Conservation (phyloP, 306 rosid species). For the Sechiopsis laciniata region DNA sequence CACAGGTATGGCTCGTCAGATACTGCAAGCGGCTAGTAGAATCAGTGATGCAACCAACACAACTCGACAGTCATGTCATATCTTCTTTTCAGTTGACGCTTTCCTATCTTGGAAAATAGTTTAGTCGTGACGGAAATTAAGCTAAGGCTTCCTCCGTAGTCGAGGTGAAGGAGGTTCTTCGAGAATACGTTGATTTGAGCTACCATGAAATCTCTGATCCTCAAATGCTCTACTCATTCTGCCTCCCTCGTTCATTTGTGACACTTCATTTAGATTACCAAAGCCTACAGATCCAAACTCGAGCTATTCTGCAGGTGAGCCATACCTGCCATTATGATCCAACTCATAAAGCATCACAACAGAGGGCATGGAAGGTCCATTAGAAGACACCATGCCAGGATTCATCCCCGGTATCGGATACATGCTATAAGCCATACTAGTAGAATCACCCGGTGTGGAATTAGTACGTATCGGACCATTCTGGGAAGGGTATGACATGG, state of each 20-base stretch:
- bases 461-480: conserved; percentile 70
- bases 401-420: conserved; percentile 66
- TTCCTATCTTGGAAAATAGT: conserved; percentile 15
- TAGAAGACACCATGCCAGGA: conserved; percentile 56
- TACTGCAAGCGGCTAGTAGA: conserved; percentile 16
- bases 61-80: background rate
- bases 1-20: background rate
- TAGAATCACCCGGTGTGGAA: conserved; percentile 45
- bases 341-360: conserved; percentile 86
- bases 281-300: conserved; percentile 89
- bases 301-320: conserved; percentile 60
- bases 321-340: conserved; percentile 55
- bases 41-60: background rate
- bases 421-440: conserved; percentile 69
- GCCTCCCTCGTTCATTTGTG: conserved; percentile 57
- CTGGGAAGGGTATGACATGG: conserved; percentile 46
- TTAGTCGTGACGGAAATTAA: conserved; percentile 11
- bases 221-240: conserved; percentile 52
- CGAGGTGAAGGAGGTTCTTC: conserved; percentile 85
- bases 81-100: conserved; percentile 7
- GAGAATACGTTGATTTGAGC: conserved; percentile 55
- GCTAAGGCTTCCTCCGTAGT: conserved; percentile 51
- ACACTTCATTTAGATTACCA: conserved; percentile 47
- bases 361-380: conserved; percentile 68
- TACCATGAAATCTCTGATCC: conserved; percentile 69